These are phyloP conservation scores for Microthyrium microscopicum DNA, from an alignment of 2,329 filamentous ascomycete genomes.

Conservation along the genomic window DNA sequence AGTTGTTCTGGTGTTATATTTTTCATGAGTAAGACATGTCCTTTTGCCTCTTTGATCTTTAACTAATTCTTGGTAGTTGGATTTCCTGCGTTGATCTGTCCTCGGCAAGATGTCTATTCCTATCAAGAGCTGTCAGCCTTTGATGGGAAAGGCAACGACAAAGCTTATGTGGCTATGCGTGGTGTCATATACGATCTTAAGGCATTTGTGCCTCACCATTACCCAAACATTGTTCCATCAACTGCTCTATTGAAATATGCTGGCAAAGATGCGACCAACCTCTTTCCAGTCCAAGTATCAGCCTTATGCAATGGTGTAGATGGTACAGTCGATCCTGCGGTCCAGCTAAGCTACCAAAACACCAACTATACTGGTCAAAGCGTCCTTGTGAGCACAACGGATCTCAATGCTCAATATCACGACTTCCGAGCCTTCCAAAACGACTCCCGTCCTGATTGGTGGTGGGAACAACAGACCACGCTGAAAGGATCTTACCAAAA, in stretches of 20 bases:
- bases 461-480: constrained; percentile 68
- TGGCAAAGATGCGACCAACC: constrained; percentile 65
- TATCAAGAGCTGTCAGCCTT: constrained; percentile 55
- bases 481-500: constrained; percentile 68
- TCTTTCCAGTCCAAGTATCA: constrained; percentile 91
- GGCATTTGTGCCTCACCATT: constrained; percentile 58
- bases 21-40: constrained; percentile 43
- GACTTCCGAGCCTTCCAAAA: constrained; percentile 80
- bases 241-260: constrained; percentile 62
- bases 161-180: constrained; percentile 64
- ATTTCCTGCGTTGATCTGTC: constrained; percentile 80
- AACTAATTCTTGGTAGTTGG: constrained; percentile 32
- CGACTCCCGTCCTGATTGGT: constrained; percentile 80
- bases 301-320: constrained; percentile 70
- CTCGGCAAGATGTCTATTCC: constrained; percentile 77
- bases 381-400: constrained; percentile 45
- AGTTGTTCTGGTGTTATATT: constrained; percentile 64
- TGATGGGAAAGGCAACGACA: constrained; percentile 50
- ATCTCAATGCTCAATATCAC: constrained; percentile 67
- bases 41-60: neutral
- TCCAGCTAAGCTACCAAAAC: constrained; percentile 70
- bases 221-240: constrained; percentile 47
- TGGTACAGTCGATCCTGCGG: constrained; percentile 48
- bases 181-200: constrained; percentile 77
- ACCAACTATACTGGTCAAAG: constrained; percentile 58